phyloP scores from a whole-genome alignment of 306 rosid genomes.

The Vigna unguiculata region DNA sequence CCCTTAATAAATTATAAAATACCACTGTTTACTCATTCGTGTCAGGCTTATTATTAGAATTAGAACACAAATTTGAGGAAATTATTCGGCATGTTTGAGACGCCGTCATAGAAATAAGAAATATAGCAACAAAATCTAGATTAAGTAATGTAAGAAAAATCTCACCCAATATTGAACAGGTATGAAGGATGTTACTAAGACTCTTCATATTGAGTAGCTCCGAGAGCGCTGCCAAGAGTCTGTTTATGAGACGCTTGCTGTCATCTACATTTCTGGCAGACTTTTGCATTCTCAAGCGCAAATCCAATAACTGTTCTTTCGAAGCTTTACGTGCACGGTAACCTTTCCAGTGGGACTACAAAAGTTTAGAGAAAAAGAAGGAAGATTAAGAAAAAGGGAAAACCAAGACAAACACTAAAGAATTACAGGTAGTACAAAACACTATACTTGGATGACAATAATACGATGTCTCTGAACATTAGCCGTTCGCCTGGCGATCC shows the following conservation, averaged over 20 bases:
- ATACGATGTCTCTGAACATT: constrained; percentile 52
- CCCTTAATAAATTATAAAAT: neutral
- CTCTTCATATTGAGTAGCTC: constrained; percentile 53
- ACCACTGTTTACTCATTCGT: neutral
- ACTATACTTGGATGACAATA: constrained; percentile 73
- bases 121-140: constrained; percentile 23
- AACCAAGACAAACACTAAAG: neutral
- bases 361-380: constrained; percentile 14
- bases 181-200: constrained; percentile 61
- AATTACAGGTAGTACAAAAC: constrained; percentile 18
- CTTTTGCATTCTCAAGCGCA: constrained; percentile 71
- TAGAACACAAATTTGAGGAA: constrained; percentile 22
- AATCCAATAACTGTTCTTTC: constrained; percentile 64
- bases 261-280: constrained; percentile 85
- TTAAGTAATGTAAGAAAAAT: neutral
- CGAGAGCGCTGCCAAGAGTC: constrained; percentile 55
- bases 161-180: constrained; percentile 87
- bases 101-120: neutral
- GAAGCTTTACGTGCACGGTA: constrained; percentile 69
- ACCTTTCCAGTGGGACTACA: constrained; percentile 88
- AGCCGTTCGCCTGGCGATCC: constrained; percentile 69
- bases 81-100: constrained; percentile 18
- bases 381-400: constrained; percentile 7
- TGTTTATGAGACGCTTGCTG: constrained; percentile 78
- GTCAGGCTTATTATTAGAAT: neutral